A percentile compares a stretch with the other conserved stretches of the same genome.
These are phyloP conservation scores for Beauveria pseudobassiana DNA, from an alignment of 2,329 filamentous ascomycete species.

Conservation along the genomic window DNA sequence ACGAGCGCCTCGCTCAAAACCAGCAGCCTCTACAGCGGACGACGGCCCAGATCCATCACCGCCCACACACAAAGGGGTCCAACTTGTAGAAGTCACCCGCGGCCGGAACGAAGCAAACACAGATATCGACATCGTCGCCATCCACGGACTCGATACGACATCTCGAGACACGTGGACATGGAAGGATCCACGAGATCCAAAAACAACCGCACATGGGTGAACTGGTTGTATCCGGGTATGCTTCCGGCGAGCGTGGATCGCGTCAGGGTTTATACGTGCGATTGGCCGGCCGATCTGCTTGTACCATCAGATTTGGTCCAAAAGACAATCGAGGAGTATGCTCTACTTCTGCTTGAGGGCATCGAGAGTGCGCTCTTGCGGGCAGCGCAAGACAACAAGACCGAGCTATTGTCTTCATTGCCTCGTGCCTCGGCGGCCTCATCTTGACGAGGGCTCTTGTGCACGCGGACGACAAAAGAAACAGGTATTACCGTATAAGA, in stretches of 20 bases:
- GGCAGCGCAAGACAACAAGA: not conserved
- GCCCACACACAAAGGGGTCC: not conserved
- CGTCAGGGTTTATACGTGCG: not conserved
- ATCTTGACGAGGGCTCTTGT: not conserved
- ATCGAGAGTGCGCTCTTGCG: slow-evolving; percentile 15
- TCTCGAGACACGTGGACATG: slow-evolving; percentile 23
- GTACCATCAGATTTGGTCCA: not conserved
- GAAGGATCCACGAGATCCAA: slow-evolving; percentile 1
- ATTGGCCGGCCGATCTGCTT: not conserved
- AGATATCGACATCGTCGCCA: slow-evolving; percentile 26
- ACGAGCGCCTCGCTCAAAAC: not conserved
- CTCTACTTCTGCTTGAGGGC: slow-evolving; percentile 17
- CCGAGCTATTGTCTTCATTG: not conserved
- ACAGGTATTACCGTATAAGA: not conserved
- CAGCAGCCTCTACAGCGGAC: not conserved
- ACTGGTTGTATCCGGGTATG: not conserved
- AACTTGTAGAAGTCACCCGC: not conserved
- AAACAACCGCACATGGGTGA: slow-evolving; percentile 11
- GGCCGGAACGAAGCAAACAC: slow-evolving; percentile 8
- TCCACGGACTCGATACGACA: slow-evolving; percentile 26
- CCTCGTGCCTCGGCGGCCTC: not conserved
- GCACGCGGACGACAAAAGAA: not conserved
- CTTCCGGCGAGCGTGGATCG: not conserved
- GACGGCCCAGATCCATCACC: not conserved
- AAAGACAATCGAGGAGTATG: slow-evolving; percentile 10